Conservation (phyloP, 2,329 filamentous ascomycete genomes). For the Aspergillus vadensis region DNA sequence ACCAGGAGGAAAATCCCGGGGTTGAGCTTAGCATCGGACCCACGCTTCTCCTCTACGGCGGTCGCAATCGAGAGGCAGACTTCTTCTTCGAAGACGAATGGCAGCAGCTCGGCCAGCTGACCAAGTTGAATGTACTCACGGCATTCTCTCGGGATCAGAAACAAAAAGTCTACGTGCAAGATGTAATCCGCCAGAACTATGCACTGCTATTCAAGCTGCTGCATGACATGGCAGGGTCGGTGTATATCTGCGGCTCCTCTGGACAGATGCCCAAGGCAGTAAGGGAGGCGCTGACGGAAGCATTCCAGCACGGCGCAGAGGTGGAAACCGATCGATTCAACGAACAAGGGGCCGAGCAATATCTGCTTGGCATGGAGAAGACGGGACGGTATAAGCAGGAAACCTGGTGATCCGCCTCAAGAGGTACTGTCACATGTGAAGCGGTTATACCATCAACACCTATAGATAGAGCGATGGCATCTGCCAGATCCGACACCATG, state of each 20-base stretch:
- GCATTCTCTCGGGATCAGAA: constrained; percentile 72
- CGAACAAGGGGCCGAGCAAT: constrained; percentile 57
- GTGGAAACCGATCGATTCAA: constrained; percentile 39
- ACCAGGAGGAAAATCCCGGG: constrained; percentile 31
- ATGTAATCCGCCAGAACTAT: constrained; percentile 57
- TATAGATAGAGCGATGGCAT: background rate
- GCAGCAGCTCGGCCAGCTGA: constrained; percentile 48
- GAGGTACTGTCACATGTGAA: background rate
- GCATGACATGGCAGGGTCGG: constrained; percentile 53
- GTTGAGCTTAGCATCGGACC: constrained; percentile 40
- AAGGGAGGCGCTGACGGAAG: constrained; percentile 65
- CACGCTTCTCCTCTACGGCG: constrained; percentile 77
- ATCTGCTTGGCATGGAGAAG: constrained; percentile 62
- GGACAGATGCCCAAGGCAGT: constrained; percentile 73
- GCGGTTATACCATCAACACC: background rate
- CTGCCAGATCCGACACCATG: no score
- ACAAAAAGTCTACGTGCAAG: constrained; percentile 69
- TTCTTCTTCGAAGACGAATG: constrained; percentile 83
- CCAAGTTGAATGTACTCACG: constrained; percentile 57
- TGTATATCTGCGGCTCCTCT: constrained; percentile 58
- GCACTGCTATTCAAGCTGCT: constrained; percentile 56
- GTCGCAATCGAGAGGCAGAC: constrained; percentile 72
- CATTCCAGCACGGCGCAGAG: constrained; percentile 54
- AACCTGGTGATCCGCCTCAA: constrained; percentile 59
- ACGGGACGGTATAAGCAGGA: constrained; percentile 66